These are phyloP conservation scores for Dactylorhiza incarnata DNA, from an alignment of 106 monocot species.

Conservation along the genomic window DNA sequence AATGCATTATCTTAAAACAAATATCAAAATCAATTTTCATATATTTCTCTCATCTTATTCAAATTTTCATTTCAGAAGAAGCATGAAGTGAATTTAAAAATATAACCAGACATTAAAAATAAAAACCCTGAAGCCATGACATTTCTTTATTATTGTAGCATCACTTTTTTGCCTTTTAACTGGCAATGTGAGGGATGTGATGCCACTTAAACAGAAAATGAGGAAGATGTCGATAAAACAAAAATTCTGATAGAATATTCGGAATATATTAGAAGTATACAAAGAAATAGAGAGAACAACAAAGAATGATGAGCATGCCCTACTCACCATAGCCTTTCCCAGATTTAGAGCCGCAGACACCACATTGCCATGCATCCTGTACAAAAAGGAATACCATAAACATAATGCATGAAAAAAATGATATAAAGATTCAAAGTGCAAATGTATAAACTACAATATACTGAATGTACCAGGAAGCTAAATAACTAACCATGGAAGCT, in stretches of 20 bases:
- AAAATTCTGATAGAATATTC: background rate
- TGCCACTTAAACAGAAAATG: background rate
- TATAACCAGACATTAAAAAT: background rate
- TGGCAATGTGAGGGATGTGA: background rate
- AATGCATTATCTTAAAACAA: background rate
- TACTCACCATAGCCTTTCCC: constrained; percentile 70
- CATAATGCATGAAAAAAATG: background rate
- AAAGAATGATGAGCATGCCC: background rate
- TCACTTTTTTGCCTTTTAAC: background rate
- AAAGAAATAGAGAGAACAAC: background rate
- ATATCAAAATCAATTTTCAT: background rate
- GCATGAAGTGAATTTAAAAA: background rate
- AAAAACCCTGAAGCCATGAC: background rate
- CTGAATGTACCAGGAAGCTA: background rate
- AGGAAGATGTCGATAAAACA: background rate
- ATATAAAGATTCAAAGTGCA: background rate
- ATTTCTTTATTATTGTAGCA: background rate
- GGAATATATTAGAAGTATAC: background rate
- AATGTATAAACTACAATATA: background rate
- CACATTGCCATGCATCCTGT: constrained; percentile 57
- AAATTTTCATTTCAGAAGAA: background rate
- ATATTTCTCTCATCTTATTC: background rate
- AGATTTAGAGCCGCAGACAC: constrained; percentile 46
- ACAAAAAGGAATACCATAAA: background rate
- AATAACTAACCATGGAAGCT: constrained; percentile 48